phyloP scores from a whole-genome alignment of 1,139 yeast species.

The Blastobotrys capitulatus region DNA sequence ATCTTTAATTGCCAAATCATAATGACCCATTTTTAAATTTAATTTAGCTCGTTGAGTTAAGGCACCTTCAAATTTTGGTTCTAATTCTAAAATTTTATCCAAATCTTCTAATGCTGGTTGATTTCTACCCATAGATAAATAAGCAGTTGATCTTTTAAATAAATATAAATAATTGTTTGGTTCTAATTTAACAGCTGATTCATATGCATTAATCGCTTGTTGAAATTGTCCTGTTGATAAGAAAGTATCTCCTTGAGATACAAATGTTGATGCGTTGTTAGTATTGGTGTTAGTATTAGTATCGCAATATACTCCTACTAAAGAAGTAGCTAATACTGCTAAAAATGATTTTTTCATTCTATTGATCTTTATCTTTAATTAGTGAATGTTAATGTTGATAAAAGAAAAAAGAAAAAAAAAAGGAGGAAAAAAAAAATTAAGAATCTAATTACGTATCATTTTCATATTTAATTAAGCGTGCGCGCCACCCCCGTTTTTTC shows the following conservation, averaged over 20 bases:
- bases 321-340: not conserved
- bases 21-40: slow-evolving; percentile 31
- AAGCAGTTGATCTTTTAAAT: slow-evolving; percentile 37
- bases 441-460: too few species aligned
- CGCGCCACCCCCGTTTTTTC: too few species aligned
- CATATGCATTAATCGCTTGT: slow-evolving; percentile 56
- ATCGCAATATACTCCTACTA: not conserved
- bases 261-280: slow-evolving; percentile 1
- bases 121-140: slow-evolving; percentile 34
- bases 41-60: slow-evolving; percentile 32
- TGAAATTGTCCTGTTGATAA: slow-evolving; percentile 24
- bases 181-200: slow-evolving; percentile 28
- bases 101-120: slow-evolving; percentile 35
- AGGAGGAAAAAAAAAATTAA: too few species aligned
- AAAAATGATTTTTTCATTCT: not conserved
- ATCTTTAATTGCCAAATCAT: slow-evolving; percentile 28
- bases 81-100: slow-evolving; percentile 29
- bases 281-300: not conserved
- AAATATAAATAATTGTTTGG: slow-evolving; percentile 32
- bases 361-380: not conserved
- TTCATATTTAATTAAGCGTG: not conserved
- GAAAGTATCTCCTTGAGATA: slow-evolving; percentile 20
- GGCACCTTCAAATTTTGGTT: slow-evolving; percentile 35
- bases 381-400: not conserved
- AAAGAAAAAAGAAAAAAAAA: not conserved